Evolutionary conservation across 2,329 filamentous ascomycete genomes (phyloP), one percentile per base, ranked within the genome.

Genomic region (Huntiella bhutanensis): DNA sequence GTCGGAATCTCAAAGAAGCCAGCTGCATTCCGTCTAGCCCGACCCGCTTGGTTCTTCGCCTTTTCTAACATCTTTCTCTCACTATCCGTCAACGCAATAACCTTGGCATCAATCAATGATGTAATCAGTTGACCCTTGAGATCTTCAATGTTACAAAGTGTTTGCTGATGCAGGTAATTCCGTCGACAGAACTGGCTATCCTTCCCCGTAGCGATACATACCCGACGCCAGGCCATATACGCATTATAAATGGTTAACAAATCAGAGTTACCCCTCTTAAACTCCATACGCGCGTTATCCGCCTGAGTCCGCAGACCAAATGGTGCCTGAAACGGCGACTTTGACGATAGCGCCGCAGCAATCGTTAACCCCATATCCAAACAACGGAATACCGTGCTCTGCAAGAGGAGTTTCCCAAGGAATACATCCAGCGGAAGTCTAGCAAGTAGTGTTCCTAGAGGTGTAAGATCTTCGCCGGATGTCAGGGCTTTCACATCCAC

Each of bases 121-220:
- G 83, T 78, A 1, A 95, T 68, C 0, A 98, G 73, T 56, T 98
- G 91, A 5, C 82, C 82, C 61, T 96, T 98, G 45, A 96, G 71
- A 54, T 98, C 91, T 59, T 98, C 91, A 52, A 98, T 94, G 52
- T 91, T 93, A 41, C 77, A 70, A 3, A 98, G 70, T 3, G 84
- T 91, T 58, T 92, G 86, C n/a, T 80, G 72, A 51, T 80, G 88
- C 45, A 98, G 72, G 57, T 87, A 95, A 61, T 94, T 94, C 64
- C 93, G 95, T 55, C 81, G 79, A 64, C 91, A 98, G 62, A 92
- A 98, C 53, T 86, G 75, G 55, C 80, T 83, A 56, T 96, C 88
- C 42, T 81, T 84, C 1, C 61, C 66, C 22, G 77, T 71, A 0
- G 77, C 75, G 53, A 75, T 75, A 60, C 84, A 92, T 4, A 87